Evolutionary conservation across 1,139 yeast genomes (phyloP).

Genomic region (Kluyveromyces marxianus): DNA sequence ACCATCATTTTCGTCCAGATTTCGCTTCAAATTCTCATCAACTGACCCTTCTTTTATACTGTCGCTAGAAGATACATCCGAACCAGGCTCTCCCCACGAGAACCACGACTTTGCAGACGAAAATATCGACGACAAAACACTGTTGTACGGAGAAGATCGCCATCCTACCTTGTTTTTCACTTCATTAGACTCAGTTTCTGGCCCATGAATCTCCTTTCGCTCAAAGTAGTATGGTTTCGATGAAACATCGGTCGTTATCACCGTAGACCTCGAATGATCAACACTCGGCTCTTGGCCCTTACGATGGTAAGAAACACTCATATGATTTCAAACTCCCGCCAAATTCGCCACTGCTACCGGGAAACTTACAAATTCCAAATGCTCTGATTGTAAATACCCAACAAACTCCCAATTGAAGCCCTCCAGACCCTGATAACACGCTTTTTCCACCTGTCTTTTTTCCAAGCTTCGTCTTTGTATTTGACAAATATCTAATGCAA

Average conservation of each 20-base stretch:
- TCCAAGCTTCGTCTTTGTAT: too few species aligned
- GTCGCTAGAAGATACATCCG: neutral
- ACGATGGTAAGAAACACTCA: neutral
- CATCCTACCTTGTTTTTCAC: neutral
- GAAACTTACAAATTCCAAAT: neutral
- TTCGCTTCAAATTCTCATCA: neutral
- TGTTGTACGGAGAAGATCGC: neutral
- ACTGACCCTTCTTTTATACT: neutral
- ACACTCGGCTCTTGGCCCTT: slow-evolving; percentile 1
- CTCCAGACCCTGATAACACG: too few species aligned
- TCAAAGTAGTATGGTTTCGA: neutral
- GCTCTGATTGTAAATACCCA: neutral
- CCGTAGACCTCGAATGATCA: slow-evolving; percentile 2
- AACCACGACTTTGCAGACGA: slow-evolving; percentile 3
- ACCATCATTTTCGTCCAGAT: neutral
- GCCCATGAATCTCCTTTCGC: neutral
- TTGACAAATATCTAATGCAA: too few species aligned
- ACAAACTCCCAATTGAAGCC: too few species aligned
- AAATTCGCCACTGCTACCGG: neutral
- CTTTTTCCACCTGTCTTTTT: too few species aligned
- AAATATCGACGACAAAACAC: neutral
- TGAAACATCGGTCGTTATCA: slow-evolving; percentile 1
- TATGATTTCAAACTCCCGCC: neutral
- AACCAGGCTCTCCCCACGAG: neutral
- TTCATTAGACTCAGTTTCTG: neutral